Conservation (phyloP, 345 rosid species). For the Boechera retrofracta region DNA sequence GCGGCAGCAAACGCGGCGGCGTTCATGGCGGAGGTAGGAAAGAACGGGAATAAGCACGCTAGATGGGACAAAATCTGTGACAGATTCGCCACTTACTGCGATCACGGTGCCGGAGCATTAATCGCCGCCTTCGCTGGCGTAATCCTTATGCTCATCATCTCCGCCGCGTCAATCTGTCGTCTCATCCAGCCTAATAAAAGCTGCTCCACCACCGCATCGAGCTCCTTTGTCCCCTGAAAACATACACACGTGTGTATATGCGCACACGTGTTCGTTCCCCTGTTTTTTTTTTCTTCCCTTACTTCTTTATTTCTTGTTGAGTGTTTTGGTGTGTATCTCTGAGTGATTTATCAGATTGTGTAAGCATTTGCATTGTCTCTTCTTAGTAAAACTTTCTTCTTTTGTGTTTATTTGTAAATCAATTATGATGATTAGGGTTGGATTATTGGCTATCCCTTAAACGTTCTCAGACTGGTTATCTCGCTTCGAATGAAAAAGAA, state of each 20-base stretch:
- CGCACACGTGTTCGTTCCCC: not conserved
- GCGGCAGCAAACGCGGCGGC: conserved; percentile 77
- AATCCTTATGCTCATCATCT: conserved; percentile 61
- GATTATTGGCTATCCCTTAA: not conserved
- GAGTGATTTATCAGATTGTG: conserved; percentile 36
- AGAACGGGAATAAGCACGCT: conserved; percentile 85
- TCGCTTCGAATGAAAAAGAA: no score
- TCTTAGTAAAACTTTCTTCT: conserved; percentile 9
- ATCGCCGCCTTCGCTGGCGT: conserved; percentile 70
- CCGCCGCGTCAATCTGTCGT: conserved; percentile 57
- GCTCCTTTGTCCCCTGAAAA: conserved; percentile 33
- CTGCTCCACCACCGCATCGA: conserved; percentile 29
- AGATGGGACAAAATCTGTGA: conserved; percentile 87
- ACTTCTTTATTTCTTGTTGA: conserved; percentile 32
- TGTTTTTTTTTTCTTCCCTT: not conserved
- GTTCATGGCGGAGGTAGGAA: conserved; percentile 87
- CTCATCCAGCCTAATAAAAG: conserved; percentile 42
- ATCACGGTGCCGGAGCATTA: conserved; percentile 73
- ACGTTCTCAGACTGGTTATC: no score
- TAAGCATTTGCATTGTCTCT: conserved; percentile 17
- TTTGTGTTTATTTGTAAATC: not conserved
- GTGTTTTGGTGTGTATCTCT: conserved; percentile 18
- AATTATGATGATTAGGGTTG: not conserved
- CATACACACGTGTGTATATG: not conserved
- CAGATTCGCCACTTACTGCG: conserved; percentile 66